Evolutionary conservation across 129 eudicot genomes (phyloP).

Genomic region (Flaveria brownii): DNA sequence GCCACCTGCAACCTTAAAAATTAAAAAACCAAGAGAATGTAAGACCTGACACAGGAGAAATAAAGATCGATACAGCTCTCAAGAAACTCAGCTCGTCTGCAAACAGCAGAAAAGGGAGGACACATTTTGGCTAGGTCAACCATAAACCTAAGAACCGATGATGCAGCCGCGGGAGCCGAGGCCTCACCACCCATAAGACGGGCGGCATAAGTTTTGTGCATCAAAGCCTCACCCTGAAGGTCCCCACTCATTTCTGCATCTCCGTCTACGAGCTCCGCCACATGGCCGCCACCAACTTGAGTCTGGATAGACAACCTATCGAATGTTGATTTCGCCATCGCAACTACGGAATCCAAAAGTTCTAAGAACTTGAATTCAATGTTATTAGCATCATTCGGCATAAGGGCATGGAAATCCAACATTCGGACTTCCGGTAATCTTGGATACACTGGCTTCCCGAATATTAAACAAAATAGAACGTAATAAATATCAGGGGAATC

Average conservation of each 20-base stretch:
- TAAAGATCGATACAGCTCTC: constrained; percentile 91
- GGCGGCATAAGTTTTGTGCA: constrained; percentile 99
- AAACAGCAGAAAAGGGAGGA: constrained; percentile 75
- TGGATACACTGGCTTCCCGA: constrained; percentile 95
- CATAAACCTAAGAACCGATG: constrained; percentile 92
- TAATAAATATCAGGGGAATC: constrained; percentile 98
- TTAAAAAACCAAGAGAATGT: background rate
- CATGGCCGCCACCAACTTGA: constrained; percentile 69
- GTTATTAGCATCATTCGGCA: constrained; percentile 75
- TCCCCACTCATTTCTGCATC: constrained; percentile 83
- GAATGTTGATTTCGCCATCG: constrained; percentile 92
- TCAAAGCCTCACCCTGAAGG: constrained; percentile 97
- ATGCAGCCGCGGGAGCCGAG: constrained; percentile 96
- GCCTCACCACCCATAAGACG: constrained; percentile 99
- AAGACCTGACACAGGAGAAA: constrained; percentile 89
- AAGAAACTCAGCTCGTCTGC: constrained; percentile 83
- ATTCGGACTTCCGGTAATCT: constrained; percentile 96
- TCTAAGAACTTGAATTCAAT: constrained; percentile 74
- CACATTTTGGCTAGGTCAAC: constrained; percentile 97
- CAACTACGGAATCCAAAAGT: constrained; percentile 86
- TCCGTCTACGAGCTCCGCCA: constrained; percentile 84
- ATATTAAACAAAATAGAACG: constrained; percentile 80
- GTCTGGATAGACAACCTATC: constrained; percentile 77
- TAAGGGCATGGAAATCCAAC: constrained; percentile 93
- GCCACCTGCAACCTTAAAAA: background rate